phyloP scores from a whole-genome alignment of 2,329 filamentous ascomycete species.

The Chaetomium sp. region DNA sequence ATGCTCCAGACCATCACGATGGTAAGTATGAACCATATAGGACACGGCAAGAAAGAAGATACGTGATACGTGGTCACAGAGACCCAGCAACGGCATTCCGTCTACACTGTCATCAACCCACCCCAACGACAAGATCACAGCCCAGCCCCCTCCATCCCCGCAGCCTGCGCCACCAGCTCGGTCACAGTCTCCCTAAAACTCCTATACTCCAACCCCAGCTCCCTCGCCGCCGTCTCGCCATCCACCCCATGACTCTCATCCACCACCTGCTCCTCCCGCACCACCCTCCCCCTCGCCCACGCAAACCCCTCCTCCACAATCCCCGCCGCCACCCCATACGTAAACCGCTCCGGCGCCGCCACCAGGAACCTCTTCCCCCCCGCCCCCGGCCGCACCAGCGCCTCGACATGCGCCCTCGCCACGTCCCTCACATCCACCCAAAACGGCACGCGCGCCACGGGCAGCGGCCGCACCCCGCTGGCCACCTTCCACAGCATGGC shows the following conservation, averaged over 20 bases:
- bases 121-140: background rate
- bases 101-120: background rate
- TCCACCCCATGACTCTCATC: constrained; percentile 48
- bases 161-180: constrained; percentile 40
- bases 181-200: constrained; percentile 43
- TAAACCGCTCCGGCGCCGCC: constrained; percentile 46
- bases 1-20: no score
- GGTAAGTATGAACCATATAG: no score
- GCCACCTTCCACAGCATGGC: constrained; percentile 43
- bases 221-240: constrained; percentile 44
- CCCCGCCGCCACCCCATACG: constrained; percentile 48
- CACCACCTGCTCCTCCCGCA: constrained; percentile 40
- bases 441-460: constrained; percentile 4
- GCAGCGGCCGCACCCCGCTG: constrained; percentile 30
- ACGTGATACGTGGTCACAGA: background rate
- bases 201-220: constrained; percentile 45
- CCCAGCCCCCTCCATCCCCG: constrained; percentile 31
- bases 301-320: constrained; percentile 47
- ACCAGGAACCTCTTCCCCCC: constrained; percentile 20
- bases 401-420: constrained; percentile 11
- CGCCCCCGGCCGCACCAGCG: background rate
- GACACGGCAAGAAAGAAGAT: no score
- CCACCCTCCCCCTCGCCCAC: constrained; percentile 34
- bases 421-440: constrained; percentile 17
- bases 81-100: background rate